Evolutionary conservation across 257 asterid species (phyloP).

Genomic region (Solanum appendiculatum): DNA sequence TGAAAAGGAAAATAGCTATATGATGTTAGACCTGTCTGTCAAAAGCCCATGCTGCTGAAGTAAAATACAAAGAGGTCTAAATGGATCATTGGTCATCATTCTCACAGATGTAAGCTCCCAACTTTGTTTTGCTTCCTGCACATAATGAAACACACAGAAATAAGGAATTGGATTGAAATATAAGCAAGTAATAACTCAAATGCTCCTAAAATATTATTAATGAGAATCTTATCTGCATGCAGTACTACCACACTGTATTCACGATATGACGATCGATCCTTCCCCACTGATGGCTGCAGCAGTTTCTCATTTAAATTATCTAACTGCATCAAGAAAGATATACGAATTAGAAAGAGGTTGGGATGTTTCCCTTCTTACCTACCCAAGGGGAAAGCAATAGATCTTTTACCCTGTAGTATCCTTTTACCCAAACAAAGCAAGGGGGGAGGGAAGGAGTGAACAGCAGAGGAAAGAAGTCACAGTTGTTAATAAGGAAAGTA

Average conservation of each 20-base stretch:
- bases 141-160: background rate
- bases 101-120: conserved; percentile 14
- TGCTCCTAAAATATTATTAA: background rate
- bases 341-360: background rate
- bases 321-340: conserved; percentile 38
- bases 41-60: conserved; percentile 54
- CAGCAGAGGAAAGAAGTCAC: background rate
- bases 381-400: background rate
- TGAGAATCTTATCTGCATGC: background rate
- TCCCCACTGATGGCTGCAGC: conserved; percentile 29
- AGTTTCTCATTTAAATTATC: conserved; percentile 75
- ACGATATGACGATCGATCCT: background rate
- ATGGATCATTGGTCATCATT: conserved; percentile 42
- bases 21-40: conserved; percentile 45
- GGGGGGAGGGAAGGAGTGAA: background rate
- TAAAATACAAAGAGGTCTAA: conserved; percentile 53
- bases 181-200: background rate
- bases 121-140: conserved; percentile 26
- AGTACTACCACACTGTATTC: conserved; percentile 18
- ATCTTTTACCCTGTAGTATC: background rate
- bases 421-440: background rate
- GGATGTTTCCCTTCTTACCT: background rate
- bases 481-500: background rate
- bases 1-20: background rate
- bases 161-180: background rate